A percentile compares a stretch with the other conserved stretches of the same genome.
phyloP scores from a whole-genome alignment of 1,284 basidiomycete species.

The Microbotryomycetes sp. region DNA sequence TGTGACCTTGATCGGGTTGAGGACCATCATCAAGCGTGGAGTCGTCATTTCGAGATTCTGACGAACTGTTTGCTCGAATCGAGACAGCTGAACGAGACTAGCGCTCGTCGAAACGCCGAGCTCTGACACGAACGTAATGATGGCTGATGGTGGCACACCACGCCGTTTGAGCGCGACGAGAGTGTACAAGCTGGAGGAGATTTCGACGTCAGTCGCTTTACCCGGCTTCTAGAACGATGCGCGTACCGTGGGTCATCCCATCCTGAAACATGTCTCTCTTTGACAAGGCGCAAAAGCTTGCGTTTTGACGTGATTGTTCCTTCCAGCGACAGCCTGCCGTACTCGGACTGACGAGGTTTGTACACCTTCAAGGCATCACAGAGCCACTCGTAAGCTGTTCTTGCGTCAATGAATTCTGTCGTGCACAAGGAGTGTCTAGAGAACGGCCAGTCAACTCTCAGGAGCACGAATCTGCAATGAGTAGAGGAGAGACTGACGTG shows the following conservation, averaged over 20 bases:
- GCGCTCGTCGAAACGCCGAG: slow-evolving; percentile 85
- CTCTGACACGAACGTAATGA: slow-evolving; percentile 83
- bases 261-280: slow-evolving; percentile 71
- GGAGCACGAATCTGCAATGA: background rate
- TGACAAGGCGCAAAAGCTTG: slow-evolving; percentile 85
- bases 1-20: slow-evolving; percentile 82
- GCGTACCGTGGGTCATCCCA: slow-evolving; percentile 87
- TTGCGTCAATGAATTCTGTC: slow-evolving; percentile 90
- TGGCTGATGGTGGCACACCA: slow-evolving; percentile 91
- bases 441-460: background rate
- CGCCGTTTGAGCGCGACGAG: slow-evolving; percentile 89
- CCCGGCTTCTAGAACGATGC: background rate
- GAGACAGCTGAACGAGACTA: slow-evolving; percentile 75
- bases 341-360: slow-evolving; percentile 97
- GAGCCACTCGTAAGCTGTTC: slow-evolving; percentile 98
- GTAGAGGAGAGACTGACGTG: slow-evolving; percentile 56
- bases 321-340: slow-evolving; percentile 85
- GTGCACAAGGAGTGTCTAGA: slow-evolving; percentile 93
- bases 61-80: slow-evolving; percentile 85
- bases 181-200: slow-evolving; percentile 61
- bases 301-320: slow-evolving; percentile 97
- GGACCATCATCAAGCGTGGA: slow-evolving; percentile 86
- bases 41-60: slow-evolving; percentile 83
- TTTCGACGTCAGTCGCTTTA: background rate
- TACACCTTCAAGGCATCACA: slow-evolving; percentile 95